Evolutionary conservation across 257 asterid species (phyloP), one percentile per base, ranked within the genome.

Genomic region (Misopates orontium): DNA sequence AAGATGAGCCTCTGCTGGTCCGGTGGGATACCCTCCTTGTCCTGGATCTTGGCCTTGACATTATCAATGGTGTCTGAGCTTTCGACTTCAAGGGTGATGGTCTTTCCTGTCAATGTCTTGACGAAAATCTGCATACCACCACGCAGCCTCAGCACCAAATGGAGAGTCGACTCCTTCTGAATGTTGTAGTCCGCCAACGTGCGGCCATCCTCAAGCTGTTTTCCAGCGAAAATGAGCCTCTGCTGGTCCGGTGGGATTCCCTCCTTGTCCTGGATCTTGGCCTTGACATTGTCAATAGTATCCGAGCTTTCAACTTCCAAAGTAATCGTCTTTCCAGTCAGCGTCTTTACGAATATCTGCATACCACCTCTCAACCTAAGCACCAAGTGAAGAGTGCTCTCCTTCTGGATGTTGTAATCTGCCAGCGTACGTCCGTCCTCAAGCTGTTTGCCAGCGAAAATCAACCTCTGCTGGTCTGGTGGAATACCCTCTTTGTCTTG

Each of bases 51-150:
- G 10, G 88, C 80, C 60, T 83, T 83, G 0, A 83, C 88, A 0
- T 83, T 83, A 57, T 83, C 88, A 3, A 83, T 80, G 13, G 85
- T 83, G 79, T 83, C 88, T 0, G 88, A 83, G 57, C 84, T 77
- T 39, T 83, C 88, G 0, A 83, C 88, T 25, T 80, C 86, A 0
- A 83, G 64, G 21, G 79, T 70, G 8, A 73, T 77, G 8, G 82
- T 78, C 68, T 73, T 78, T 0, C 79, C 82, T 0, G 79, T 78
- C 0, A 78, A 41, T 2, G 79, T 78, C 61, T 73, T 78, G 1
- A 73, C 82, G 0, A 73, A 78, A 0, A 73, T 78, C n/a, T 78
- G 78, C 78, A 73, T 73, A 1, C 83, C 83, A 9, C 77, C 79
- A 13, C 77, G 53, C 5, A 67, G 68, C 19, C 77, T 68, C 11